Evolutionary conservation across 345 rosid genomes (phyloP), one percentile per base, ranked within the genome.

Genomic region (Brassica rapa): DNA sequence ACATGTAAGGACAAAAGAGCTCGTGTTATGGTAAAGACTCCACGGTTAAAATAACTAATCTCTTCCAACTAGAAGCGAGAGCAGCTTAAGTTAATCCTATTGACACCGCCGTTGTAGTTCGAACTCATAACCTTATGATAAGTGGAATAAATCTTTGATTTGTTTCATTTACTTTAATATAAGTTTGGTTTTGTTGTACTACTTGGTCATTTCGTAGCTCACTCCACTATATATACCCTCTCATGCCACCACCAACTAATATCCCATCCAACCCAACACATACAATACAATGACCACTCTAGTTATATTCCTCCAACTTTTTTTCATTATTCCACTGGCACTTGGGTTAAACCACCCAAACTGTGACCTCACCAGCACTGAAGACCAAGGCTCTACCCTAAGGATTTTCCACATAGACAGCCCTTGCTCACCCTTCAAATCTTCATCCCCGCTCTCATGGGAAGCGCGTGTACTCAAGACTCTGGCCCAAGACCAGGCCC

Each of bases 381-480:
- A 78, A 49, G 90, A 86, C 86, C 83, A 80, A 19, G 88, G 86
- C 76, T 86, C 92, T 33, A 85, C 86, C 86, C 83, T 94, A 57
- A 83, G 83, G 55, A 89, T 94, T 57, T 88, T 89, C 77, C 96
- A 94, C 64, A 80, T 89, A n/a, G 87, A 80, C 86, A 92, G 98
- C 70, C 94, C 92, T 3, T 89, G 94, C 77, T 94, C 96, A 0
- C 94, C 98, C 0, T 89, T 89, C 76, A 88, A 83, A 78, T 84
- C 94, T 15, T 37, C 88, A 4, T 80, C 83, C 67, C 78, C 90
- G 67, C 82, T 92, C 60, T 86, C 97, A 24, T 92, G 95, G 97
- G 98, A 92, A 66, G 91, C 88, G 62, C 88, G 78, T 53, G 89
- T 92, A 10, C 82, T 90, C 1, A 81, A 92, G 74, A 85, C 82